Conservation (phyloP, 495 filamentous ascomycete genomes). For the Echria macrotheca region DNA sequence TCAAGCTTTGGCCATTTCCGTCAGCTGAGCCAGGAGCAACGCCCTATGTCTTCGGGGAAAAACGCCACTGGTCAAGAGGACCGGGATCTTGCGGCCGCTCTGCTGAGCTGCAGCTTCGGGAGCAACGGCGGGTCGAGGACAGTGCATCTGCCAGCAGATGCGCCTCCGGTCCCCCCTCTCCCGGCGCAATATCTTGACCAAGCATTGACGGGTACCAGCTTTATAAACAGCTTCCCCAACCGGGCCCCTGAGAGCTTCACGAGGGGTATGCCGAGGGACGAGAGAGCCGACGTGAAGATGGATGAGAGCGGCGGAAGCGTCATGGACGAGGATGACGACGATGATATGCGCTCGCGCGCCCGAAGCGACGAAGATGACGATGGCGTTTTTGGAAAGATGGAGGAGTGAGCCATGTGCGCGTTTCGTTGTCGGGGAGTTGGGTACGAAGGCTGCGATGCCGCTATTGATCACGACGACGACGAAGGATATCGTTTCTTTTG, state of each 20-base stretch:
- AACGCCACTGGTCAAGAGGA: constrained; percentile 66
- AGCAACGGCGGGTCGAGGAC: constrained; percentile 61
- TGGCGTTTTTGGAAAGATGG: constrained; percentile 92
- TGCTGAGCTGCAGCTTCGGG: constrained; percentile 84
- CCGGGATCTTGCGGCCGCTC: constrained; percentile 76
- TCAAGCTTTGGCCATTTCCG: constrained; percentile 52
- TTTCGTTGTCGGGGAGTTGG: too few relatives aligned
- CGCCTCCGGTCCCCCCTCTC: constrained; percentile 81
- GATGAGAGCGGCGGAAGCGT: constrained; percentile 59
- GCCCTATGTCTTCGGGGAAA: constrained; percentile 56
- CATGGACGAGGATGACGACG: constrained; percentile 79
- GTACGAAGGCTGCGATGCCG: too few relatives aligned
- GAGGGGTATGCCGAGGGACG: constrained; percentile 37
- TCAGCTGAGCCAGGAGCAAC: constrained; percentile 48
- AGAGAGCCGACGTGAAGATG: constrained; percentile 57
- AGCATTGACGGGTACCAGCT: constrained; percentile 42
- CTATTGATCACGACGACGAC: too few relatives aligned
- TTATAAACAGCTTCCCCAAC: constrained; percentile 49
- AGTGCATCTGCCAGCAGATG: constrained; percentile 64
- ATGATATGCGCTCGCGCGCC: constrained; percentile 55
- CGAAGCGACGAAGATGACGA: constrained; percentile 88
- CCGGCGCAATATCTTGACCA: constrained; percentile 63
- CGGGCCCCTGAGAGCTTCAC: constrained; percentile 47
- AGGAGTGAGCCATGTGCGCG: constrained; percentile 53
- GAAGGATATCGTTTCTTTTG: constrained; percentile 35